Evolutionary conservation across 2,329 filamentous ascomycete species (phyloP).

Genomic region (Aspergillus sp.): DNA sequence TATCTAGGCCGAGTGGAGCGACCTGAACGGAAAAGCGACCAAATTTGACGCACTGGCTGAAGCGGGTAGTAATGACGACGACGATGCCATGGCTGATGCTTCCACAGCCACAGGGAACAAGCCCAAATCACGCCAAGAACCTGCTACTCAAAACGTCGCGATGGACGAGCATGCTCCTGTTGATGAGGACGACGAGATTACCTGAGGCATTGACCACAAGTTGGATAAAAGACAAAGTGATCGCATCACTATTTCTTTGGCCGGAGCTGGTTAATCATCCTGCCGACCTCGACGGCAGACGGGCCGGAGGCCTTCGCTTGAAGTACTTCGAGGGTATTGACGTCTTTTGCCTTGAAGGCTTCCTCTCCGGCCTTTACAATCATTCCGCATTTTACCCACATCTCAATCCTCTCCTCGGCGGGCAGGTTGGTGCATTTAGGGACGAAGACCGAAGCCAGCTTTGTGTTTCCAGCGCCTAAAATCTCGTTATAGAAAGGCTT

Average conservation of each 20-base stretch:
- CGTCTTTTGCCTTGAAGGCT: constrained; percentile 77
- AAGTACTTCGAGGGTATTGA: constrained; percentile 70
- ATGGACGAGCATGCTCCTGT: constrained; percentile 27
- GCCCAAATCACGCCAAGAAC: constrained; percentile 16
- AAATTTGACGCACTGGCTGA: constrained; percentile 36
- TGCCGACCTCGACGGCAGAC: constrained; percentile 77
- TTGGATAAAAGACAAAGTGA: constrained; percentile 13
- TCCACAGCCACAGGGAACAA: constrained; percentile 22
- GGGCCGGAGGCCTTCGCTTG: constrained; percentile 70
- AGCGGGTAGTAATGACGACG: constrained; percentile 47
- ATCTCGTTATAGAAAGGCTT: constrained; percentile 90
- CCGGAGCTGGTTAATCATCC: constrained; percentile 61
- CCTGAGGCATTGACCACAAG: constrained; percentile 30
- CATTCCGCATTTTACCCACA: constrained; percentile 97
- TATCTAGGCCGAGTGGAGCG: constrained; percentile 41
- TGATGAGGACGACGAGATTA: constrained; percentile 46
- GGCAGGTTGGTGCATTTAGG: constrained; percentile 78
- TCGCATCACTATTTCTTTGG: constrained; percentile 40
- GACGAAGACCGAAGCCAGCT: constrained; percentile 79
- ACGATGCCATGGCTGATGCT: constrained; percentile 37
- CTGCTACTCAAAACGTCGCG: constrained; percentile 17
- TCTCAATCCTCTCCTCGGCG: constrained; percentile 70
- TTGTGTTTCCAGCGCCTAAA: constrained; percentile 83
- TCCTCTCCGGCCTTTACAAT: constrained; percentile 87
- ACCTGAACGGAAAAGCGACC: constrained; percentile 37